Conservation (phyloP, 805 yeast genomes). For the Saccharomycodes ludwigii region DNA sequence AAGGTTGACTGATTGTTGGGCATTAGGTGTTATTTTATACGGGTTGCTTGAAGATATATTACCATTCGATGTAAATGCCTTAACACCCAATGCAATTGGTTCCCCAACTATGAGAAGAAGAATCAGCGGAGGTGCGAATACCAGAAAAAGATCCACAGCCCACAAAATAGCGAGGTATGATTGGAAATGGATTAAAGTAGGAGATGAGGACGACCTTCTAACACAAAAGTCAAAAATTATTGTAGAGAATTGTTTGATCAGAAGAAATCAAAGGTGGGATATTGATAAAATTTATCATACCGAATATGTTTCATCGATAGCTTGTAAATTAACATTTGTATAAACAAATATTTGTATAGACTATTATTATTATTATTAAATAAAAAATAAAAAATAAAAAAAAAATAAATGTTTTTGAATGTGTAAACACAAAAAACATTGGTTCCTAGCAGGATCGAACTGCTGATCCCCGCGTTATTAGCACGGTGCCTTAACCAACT, state of each 20-base stretch:
- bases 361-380: background rate
- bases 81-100: too few species aligned
- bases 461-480: slow-evolving; percentile 27
- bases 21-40: slow-evolving; percentile 83
- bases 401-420: background rate
- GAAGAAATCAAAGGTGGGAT: slow-evolving; percentile 17
- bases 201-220: slow-evolving; percentile 19
- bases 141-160: slow-evolving; percentile 43
- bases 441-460: slow-evolving; percentile 27
- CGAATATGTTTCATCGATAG: slow-evolving; percentile 10
- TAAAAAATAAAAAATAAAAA: background rate
- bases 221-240: slow-evolving; percentile 4
- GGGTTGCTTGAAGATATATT: slow-evolving; percentile 73
- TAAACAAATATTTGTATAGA: background rate
- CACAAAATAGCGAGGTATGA: slow-evolving; percentile 87
- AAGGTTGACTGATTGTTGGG: slow-evolving; percentile 85
- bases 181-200: slow-evolving; percentile 69
- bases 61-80: slow-evolving; percentile 78
- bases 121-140: slow-evolving; percentile 16
- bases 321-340: slow-evolving; percentile 5
- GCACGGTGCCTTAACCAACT: slow-evolving; percentile 27
- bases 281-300: slow-evolving; percentile 16
- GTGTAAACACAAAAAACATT: slow-evolving; percentile 2
- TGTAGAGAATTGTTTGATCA: slow-evolving; percentile 6
- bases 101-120: slow-evolving; percentile 22